These are phyloP conservation scores for Loxodes magnus DNA, from an alignment of 73 alveolate species.

Conservation along the genomic window DNA sequence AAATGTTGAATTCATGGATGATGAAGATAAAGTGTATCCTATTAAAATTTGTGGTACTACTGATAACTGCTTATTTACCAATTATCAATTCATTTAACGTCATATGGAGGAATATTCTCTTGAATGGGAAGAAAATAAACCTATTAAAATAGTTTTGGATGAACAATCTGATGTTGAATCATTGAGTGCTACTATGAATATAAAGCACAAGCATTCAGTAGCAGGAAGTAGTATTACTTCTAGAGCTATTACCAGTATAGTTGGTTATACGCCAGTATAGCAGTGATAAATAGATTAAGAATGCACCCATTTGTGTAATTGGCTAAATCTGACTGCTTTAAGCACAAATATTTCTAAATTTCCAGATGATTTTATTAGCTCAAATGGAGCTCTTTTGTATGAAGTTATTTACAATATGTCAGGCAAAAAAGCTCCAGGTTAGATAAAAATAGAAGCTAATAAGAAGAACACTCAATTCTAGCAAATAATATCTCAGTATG, in stretches of 20 bases:
- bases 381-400: constrained; percentile 80
- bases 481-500: constrained; percentile 72
- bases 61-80: constrained; percentile 85
- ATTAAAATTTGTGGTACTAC: constrained; percentile 92
- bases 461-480: constrained; percentile 61
- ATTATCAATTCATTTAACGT: constrained; percentile 77
- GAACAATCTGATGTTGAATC: constrained; percentile 67
- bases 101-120: constrained; percentile 60
- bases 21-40: constrained; percentile 85
- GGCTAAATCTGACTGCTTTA: constrained; percentile 73
- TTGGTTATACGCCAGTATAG: constrained; percentile 90
- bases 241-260: constrained; percentile 72
- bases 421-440: constrained; percentile 93
- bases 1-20: constrained; percentile 86
- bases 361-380: constrained; percentile 87
- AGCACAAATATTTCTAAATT: constrained; percentile 61
- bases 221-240: constrained; percentile 28
- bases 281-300: constrained; percentile 73
- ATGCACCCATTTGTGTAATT: constrained; percentile 71
- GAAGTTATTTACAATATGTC: constrained; percentile 67
- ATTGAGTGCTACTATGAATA: no score
- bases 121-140: constrained; percentile 62
- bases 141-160: constrained; percentile 45
- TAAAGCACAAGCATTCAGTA: no score
- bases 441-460: constrained; percentile 44